Percentiles rank a stretch among this genome's conserved stretches.
These are phyloP conservation scores for Quercus phellos DNA, from an alignment of 331 rosid species.

Conservation along the genomic window DNA sequence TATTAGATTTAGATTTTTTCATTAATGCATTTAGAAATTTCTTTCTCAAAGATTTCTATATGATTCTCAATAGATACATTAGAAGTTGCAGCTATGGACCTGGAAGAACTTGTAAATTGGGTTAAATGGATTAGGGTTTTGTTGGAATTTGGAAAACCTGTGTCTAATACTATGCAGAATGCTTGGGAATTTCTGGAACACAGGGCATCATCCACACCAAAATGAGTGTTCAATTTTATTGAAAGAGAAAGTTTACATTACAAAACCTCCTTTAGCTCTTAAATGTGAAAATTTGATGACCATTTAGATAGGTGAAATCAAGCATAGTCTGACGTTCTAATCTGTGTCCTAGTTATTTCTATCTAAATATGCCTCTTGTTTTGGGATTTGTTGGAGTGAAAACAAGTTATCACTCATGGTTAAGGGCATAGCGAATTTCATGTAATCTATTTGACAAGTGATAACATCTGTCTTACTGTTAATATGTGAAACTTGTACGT, in stretches of 20 bases:
- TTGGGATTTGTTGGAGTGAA: background rate
- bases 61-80: constrained; percentile 17
- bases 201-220: constrained; percentile 24
- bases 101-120: constrained; percentile 71
- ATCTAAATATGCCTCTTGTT: background rate
- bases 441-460: background rate
- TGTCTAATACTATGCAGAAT: constrained; percentile 25
- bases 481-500: background rate
- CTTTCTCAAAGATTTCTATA: too few species aligned
- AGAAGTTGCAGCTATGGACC: constrained; percentile 61
- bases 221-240: constrained; percentile 3
- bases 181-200: constrained; percentile 54
- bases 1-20: too few species aligned
- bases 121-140: constrained; percentile 63
- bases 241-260: constrained; percentile 16
- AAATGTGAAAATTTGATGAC: background rate
- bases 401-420: background rate
- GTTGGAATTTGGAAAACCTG: constrained; percentile 41
- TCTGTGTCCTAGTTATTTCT: background rate
- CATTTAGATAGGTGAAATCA: too few species aligned
- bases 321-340: too few species aligned
- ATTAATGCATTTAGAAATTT: too few species aligned
- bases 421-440: too few species aligned
- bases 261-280: background rate
- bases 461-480: background rate